Base-by-base conservation (phyloP, 352 stramenopile genomes). In the Phytopythium helicoides region DNA sequence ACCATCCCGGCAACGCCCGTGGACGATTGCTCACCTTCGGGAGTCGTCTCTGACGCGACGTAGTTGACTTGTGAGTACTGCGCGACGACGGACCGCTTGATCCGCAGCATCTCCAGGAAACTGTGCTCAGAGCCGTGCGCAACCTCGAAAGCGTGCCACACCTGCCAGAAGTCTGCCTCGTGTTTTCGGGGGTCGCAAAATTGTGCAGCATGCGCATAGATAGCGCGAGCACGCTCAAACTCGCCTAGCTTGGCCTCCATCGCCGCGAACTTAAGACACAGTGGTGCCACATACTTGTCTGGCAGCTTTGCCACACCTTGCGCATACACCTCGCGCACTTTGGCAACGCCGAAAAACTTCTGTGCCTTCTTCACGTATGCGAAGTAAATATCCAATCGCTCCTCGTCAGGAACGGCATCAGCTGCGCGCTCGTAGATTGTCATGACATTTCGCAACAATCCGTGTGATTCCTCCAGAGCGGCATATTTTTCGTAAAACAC, bases 51-150 rank as follows among this genome's bases (percentile, higher is more conserved):
- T 5, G 89, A 89, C n/a, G 92, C 89, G 52, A 98, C 96, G 69
- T 98, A 98, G 67, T 98, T 98, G 6, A 98, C 92, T 37, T 96
- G 89, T 50, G 91, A 96, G 64, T 98, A 99, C 53, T 97, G 87
- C 37, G 94, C 96, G 55, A 98, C 82, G 1, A 99, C 97, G 21
- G 88, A 97, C 31, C 97, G 88, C 70, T 99, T 99, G 47, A 99
- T 93, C 11, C 97, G 89, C 19, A 99, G 71, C 97, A 99, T 99
- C 60, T 99, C 97, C 18, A 97, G 68, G 73, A 99, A 99, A 14
- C 96, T 99, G 52, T 99, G 96, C 66, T 99, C 96, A 52, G 81
- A 91, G 15, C 98, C 98, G 65, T 99, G 89, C 10, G 89, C 83
- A 11, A 98, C 89, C 60, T 98, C 94, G 56, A 98, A 98, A 15